Evolutionary conservation across 495 filamentous ascomycete species (phyloP), one percentile per base, ranked within the genome.

Genomic region (Aspergillus hancockii): DNA sequence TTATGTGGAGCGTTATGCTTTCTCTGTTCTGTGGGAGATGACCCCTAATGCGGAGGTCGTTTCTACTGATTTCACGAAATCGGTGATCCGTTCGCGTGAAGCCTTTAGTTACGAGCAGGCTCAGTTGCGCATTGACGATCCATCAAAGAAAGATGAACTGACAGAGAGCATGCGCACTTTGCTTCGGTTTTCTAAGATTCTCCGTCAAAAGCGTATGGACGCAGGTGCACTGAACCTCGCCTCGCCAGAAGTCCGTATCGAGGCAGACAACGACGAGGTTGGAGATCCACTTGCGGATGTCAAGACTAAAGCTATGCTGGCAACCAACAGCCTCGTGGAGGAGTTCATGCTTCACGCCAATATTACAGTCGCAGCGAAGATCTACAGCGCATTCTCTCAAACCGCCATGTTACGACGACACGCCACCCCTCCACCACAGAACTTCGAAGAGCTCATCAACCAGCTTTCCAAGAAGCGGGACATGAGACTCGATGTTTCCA

Each of bases 311-410:
- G 80, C 91, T 55, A 84, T 90, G 58, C 85, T 98, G n/a, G 91
- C 91, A 66, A 98, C 94, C 55, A 98, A 97, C 79, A 97, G 93
- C 23, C 82, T 98, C 8, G 94, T 98, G 23, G 94, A 98, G 67
- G 94, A 98, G 66, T 98, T 98, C 80, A 98, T 98, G 94, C 82
- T 98, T 67, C 90, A 98, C 67, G 94, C 95, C 78, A 98, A 98
- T 74, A 96, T 90, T 68, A 90, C 86, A 59, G 94, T 98, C 23
- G 94, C 92, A 8, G 77, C 83, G 40, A 95, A 90, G 67, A 91
- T 95, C 64, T 90, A 93, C 76, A 81, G 87, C 52, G 84, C 91
- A 13, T 98, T 96, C 78, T 92, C 94, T 0, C 93, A 97, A 71
- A 98, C 93, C 2, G 95, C 95, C 41, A 84, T 98, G 68, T 85